Evolutionary conservation across 345 rosid species (phyloP).

Genomic region (Trapa bicornis): DNA sequence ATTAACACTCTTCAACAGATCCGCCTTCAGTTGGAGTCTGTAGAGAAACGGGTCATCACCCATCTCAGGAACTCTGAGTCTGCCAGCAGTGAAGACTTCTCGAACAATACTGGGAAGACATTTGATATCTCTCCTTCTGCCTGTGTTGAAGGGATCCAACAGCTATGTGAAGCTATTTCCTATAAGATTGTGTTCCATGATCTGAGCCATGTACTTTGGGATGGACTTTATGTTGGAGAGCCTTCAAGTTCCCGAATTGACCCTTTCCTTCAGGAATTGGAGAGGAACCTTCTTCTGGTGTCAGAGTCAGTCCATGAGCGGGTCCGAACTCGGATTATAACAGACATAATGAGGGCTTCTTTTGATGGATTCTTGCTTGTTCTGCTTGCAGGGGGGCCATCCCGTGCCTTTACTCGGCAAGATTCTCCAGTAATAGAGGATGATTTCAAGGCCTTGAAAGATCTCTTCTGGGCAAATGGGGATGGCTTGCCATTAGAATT

Average conservation of each 20-base stretch:
- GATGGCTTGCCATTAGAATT: constrained; percentile 77
- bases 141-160: constrained; percentile 83
- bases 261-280: constrained; percentile 64
- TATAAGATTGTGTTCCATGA: constrained; percentile 81
- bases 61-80: constrained; percentile 91
- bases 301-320: constrained; percentile 68
- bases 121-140: constrained; percentile 75
- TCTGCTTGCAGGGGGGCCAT: constrained; percentile 90
- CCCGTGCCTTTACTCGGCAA: constrained; percentile 63
- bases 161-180: constrained; percentile 68
- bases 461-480: constrained; percentile 89
- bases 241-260: constrained; percentile 63
- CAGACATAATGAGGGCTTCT: constrained; percentile 80
- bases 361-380: constrained; percentile 85
- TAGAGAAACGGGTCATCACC: constrained; percentile 78
- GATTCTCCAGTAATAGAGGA: constrained; percentile 72
- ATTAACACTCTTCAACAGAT: constrained; percentile 73
- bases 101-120: constrained; percentile 69
- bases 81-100: constrained; percentile 73
- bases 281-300: constrained; percentile 43
- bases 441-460: constrained; percentile 82
- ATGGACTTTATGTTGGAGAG: constrained; percentile 77
- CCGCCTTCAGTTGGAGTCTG: constrained; percentile 54
- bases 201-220: constrained; percentile 73
- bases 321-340: constrained; percentile 65